Conservation (phyloP, 2,329 filamentous ascomycete species). For the Cercospora sp. region DNA sequence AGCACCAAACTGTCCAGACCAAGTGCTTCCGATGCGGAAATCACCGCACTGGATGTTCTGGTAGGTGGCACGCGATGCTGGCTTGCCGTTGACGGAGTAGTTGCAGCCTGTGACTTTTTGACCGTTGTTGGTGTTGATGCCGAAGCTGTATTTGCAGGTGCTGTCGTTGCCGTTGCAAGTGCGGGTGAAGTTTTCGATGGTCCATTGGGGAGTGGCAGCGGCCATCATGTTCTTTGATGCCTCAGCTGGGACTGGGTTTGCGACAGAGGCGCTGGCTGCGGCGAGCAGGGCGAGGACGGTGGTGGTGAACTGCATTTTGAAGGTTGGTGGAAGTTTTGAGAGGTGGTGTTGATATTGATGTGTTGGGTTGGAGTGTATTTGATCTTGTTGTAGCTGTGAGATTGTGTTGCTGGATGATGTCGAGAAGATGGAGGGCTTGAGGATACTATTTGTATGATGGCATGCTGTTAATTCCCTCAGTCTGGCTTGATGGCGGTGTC, state of each 20-base stretch:
- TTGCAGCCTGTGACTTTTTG: constrained; percentile 17
- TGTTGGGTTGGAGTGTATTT: background rate
- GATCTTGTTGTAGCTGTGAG: background rate
- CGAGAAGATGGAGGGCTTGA: background rate
- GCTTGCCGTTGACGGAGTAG: constrained; percentile 24
- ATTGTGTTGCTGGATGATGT: constrained; percentile 5
- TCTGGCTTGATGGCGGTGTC: background rate
- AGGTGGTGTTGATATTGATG: constrained; percentile 1
- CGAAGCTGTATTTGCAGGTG: constrained; percentile 24
- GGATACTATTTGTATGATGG: background rate
- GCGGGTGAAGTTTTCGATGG: constrained; percentile 28
- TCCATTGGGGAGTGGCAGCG: constrained; percentile 22
- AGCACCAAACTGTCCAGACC: constrained; percentile 26
- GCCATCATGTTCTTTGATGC: constrained; percentile 21
- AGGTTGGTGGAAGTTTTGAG: constrained; percentile 5
- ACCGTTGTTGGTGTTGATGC: constrained; percentile 27
- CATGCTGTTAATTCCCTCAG: background rate
- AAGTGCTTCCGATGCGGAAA: constrained; percentile 24
- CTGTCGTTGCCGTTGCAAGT: constrained; percentile 19
- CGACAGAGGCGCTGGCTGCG: constrained; percentile 21
- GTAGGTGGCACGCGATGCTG: constrained; percentile 23
- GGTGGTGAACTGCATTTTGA: constrained; percentile 29
- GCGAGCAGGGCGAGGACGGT: constrained; percentile 21
- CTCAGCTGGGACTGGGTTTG: constrained; percentile 16
- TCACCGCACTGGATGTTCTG: constrained; percentile 23